These are phyloP conservation scores for Colletotrichum trifolii DNA, from an alignment of 2,329 filamentous ascomycete genomes.

Conservation along the genomic window DNA sequence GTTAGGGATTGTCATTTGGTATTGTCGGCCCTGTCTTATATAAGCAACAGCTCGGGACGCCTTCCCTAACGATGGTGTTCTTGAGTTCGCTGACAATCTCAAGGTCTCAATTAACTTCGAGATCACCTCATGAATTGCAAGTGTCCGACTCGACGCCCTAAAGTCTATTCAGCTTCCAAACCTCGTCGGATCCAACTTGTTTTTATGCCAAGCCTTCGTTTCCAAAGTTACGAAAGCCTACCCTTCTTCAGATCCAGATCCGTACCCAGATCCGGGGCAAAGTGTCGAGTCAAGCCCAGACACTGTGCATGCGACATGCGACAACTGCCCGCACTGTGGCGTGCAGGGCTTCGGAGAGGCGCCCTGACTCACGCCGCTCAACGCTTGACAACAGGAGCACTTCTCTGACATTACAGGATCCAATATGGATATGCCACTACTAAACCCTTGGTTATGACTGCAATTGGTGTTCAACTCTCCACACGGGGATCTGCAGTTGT, in stretches of 20 bases:
- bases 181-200: constrained; percentile 10
- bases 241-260: constrained; percentile 4
- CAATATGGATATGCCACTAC: constrained; percentile 10
- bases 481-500: constrained; percentile 32
- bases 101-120: constrained; percentile 5
- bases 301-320: constrained; percentile 19
- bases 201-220: constrained; percentile 20
- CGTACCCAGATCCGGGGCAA: constrained; percentile 17
- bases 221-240: constrained; percentile 11
- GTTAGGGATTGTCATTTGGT: no score
- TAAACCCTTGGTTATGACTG: constrained; percentile 25
- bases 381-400: constrained; percentile 33
- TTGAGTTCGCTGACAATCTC: constrained; percentile 10
- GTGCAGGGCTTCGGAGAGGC: background rate
- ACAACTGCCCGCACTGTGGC: constrained; percentile 18
- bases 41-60: no score
- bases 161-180: constrained; percentile 7
- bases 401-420: constrained; percentile 31
- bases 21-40: no score
- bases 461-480: constrained; percentile 18
- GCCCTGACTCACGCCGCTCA: constrained; percentile 20
- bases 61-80: no score
- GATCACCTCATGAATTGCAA: constrained; percentile 10
- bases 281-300: constrained; percentile 24
- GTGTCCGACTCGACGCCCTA: background rate